Evolutionary conservation across 1,284 basidiomycete genomes (phyloP).

Genomic region (Sutorius eximius): DNA sequence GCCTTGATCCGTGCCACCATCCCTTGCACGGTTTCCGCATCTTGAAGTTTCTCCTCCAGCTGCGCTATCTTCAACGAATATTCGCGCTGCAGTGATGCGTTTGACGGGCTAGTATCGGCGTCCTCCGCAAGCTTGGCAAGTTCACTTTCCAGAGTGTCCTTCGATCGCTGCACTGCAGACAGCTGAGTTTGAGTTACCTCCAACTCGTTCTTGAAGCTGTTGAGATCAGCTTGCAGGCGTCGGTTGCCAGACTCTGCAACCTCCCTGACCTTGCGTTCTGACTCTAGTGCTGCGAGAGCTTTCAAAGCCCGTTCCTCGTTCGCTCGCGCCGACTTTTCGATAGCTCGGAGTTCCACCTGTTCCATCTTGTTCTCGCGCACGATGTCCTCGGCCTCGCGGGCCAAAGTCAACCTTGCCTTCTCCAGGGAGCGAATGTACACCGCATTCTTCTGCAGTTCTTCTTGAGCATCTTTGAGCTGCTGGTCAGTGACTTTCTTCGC

Average conservation of each 20-base stretch:
- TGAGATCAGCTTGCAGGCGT: conserved; percentile 60
- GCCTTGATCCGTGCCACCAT: conserved; percentile 59
- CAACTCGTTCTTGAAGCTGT: conserved; percentile 51
- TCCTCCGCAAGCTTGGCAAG: conserved; percentile 67
- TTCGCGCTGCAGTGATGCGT: conserved; percentile 52
- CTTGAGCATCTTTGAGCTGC: conserved; percentile 81
- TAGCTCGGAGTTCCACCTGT: conserved; percentile 61
- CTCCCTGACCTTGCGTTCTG: conserved; percentile 64
- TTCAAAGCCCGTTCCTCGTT: conserved; percentile 60
- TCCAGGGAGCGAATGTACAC: conserved; percentile 83
- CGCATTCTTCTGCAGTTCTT: conserved; percentile 71
- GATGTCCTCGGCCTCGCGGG: conserved; percentile 85
- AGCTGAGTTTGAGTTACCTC: conserved; percentile 56
- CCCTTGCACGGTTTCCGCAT: conserved; percentile 50
- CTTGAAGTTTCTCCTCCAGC: conserved; percentile 64
- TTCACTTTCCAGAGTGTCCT: conserved; percentile 67
- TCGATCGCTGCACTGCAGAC: conserved; percentile 54
- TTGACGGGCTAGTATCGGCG: conserved; percentile 46
- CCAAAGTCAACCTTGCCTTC: conserved; percentile 75
- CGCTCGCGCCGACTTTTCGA: conserved; percentile 62
- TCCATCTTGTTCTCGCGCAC: conserved; percentile 75
- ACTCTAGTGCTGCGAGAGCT: conserved; percentile 60
- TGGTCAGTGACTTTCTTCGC: conserved; percentile 96
- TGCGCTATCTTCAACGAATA: conserved; percentile 66
- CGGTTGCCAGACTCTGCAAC: conserved; percentile 59